Conservation (phyloP, 2,329 filamentous ascomycete species). For the Chaetomium sp. region DNA sequence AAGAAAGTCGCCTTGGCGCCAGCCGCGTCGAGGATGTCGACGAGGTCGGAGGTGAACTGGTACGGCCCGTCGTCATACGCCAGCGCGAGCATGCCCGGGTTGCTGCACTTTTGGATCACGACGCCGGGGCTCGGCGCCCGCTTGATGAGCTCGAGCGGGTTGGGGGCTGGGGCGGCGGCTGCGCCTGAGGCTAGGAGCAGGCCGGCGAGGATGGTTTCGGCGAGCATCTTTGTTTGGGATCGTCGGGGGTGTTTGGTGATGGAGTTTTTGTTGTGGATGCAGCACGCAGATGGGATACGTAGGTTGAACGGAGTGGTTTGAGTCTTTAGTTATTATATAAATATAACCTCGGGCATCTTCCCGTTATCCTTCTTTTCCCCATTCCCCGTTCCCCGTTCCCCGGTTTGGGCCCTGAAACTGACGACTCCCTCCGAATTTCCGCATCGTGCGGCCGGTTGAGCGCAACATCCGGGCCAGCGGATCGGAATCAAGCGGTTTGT, state of each 20-base stretch:
- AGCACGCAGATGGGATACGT: neutral
- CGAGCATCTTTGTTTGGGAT: conserved; percentile 11
- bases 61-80: conserved; percentile 50
- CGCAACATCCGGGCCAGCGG: no score
- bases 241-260: neutral
- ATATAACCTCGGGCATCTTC: no score
- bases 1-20: conserved; percentile 50
- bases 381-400: no score
- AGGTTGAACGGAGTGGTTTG: neutral
- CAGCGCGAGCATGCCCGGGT: conserved; percentile 41
- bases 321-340: no score
- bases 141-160: conserved; percentile 36
- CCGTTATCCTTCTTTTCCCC: no score
- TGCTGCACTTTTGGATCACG: conserved; percentile 40
- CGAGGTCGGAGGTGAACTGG: conserved; percentile 40
- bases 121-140: conserved; percentile 36
- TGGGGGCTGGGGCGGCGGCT: conserved; percentile 16
- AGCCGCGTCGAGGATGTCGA: conserved; percentile 44
- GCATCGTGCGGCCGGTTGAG: no score
- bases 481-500: no score
- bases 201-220: conserved; percentile 13
- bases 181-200: conserved; percentile 16
- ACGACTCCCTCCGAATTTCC: no score
- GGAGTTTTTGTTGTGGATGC: neutral
- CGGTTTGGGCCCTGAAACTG: no score